Conservation (phyloP, 1,139 yeast species). For the Suzukiozyma palmioleophila region DNA sequence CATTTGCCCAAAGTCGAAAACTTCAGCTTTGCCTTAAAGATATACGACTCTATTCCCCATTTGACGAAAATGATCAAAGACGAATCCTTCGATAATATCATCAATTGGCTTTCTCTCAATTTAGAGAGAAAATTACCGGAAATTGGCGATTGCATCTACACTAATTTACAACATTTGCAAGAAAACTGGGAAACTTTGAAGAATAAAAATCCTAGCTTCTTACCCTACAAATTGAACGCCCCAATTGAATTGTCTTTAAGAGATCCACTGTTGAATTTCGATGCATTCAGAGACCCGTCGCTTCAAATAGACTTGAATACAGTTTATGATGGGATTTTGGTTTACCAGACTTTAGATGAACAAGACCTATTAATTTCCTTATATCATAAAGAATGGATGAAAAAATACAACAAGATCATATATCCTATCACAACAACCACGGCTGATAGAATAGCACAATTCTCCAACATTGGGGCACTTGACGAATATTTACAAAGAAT, state of each 20-base stretch:
- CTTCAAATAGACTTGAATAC: conserved; percentile 59
- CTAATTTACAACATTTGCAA: conserved; percentile 52
- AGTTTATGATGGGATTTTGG: conserved; percentile 77
- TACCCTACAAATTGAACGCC: conserved; percentile 70
- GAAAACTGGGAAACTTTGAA: conserved; percentile 48
- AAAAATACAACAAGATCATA: conserved; percentile 68
- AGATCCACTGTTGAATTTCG: conserved; percentile 44
- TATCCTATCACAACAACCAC: conserved; percentile 51
- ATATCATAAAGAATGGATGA: conserved; percentile 68
- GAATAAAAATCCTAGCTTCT: conserved; percentile 37
- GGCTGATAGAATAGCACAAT: conserved; percentile 19
- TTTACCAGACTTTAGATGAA: conserved; percentile 71
- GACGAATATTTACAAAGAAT: conserved; percentile 58
- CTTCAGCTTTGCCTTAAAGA: conserved; percentile 71
- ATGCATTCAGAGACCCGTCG: conserved; percentile 42
- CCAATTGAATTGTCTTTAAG: conserved; percentile 78
- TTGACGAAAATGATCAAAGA: conserved; percentile 71
- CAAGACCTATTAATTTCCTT: conserved; percentile 54
- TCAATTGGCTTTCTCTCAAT: conserved; percentile 63
- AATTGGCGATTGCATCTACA: conserved; percentile 60
- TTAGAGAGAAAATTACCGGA: conserved; percentile 56
- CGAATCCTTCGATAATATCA: conserved; percentile 70
- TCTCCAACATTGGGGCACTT: conserved; percentile 22
- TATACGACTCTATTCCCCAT: conserved; percentile 72
- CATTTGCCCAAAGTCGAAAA: conserved; percentile 69